Evolutionary conservation across 192 early-diverging fungal genomes (phyloP).

Genomic region (Helicostylum pulchrum): DNA sequence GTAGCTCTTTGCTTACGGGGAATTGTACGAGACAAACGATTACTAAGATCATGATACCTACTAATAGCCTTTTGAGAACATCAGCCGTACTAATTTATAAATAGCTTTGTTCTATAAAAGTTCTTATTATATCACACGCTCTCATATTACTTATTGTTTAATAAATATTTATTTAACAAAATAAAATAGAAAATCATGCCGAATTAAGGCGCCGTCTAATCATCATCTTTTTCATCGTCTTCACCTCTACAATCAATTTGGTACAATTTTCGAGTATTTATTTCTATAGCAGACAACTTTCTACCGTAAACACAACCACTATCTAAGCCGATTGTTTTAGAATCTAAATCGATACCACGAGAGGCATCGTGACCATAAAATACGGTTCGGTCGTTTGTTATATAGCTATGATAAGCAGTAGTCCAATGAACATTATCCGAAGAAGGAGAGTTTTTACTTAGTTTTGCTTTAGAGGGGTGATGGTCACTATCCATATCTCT

Average conservation of each 20-base stretch:
- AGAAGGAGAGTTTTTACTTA: constrained; percentile 35
- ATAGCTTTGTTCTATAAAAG: too few species aligned
- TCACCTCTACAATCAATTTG: constrained; percentile 23
- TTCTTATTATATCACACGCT: too few species aligned
- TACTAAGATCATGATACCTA: too few species aligned
- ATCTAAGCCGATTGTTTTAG: constrained; percentile 61
- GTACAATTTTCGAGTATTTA: constrained; percentile 18
- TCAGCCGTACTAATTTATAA: too few species aligned
- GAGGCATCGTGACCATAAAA: constrained; percentile 73
- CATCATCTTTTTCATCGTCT: constrained; percentile 1
- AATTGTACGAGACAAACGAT: too few species aligned
- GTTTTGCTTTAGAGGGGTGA: constrained; percentile 34
- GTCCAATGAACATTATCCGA: background rate
- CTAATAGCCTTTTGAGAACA: too few species aligned
- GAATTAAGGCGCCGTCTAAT: too few species aligned
- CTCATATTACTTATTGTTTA: too few species aligned
- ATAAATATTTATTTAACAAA: constrained; percentile 14
- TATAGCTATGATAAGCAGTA: too few species aligned
- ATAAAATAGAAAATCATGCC: background rate
- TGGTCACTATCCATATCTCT: constrained; percentile 47
- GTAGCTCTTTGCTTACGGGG: too few species aligned
- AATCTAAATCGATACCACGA: constrained; percentile 50
- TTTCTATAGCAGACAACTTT: constrained; percentile 52
- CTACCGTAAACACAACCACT: constrained; percentile 68
- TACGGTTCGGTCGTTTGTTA: constrained; percentile 35